phyloP scores from a whole-genome alignment of 2,329 filamentous ascomycete species.

The Botrytis deweyae region DNA sequence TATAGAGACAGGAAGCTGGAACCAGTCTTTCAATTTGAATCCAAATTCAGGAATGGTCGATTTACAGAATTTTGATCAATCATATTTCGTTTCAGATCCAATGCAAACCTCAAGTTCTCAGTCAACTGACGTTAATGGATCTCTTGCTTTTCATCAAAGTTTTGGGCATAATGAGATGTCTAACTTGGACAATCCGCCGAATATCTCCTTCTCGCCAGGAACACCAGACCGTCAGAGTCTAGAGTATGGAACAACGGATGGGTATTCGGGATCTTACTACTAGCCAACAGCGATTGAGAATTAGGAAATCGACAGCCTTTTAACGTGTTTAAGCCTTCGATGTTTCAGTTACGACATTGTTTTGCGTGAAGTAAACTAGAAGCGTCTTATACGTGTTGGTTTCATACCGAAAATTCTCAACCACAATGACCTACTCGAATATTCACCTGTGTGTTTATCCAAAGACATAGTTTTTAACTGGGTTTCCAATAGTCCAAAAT shows the following conservation, averaged over 20 bases:
- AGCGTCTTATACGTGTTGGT: background rate
- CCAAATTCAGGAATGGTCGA: background rate
- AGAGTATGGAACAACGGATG: background rate
- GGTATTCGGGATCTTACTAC: background rate
- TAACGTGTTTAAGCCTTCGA: background rate
- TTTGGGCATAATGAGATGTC: background rate
- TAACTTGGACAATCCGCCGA: background rate
- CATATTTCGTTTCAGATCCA: background rate
- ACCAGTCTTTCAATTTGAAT: background rate
- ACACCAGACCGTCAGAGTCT: background rate
- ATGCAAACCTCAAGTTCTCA: background rate
- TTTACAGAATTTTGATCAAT: background rate
- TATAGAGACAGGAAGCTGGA: background rate
- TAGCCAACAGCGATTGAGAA: background rate
- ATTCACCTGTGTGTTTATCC: too few relatives aligned
- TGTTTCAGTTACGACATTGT: too few relatives aligned
- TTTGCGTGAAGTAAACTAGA: background rate
- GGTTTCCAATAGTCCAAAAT: background rate
- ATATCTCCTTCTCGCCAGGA: background rate
- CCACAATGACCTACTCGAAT: background rate
- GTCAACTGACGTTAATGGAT: background rate
- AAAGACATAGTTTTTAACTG: accelerated
- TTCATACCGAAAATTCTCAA: too few relatives aligned
- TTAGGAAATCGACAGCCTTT: background rate
- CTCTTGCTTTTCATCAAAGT: background rate